Conservation (phyloP, 1,284 basidiomycete species). For the Xanthoconium separans region DNA sequence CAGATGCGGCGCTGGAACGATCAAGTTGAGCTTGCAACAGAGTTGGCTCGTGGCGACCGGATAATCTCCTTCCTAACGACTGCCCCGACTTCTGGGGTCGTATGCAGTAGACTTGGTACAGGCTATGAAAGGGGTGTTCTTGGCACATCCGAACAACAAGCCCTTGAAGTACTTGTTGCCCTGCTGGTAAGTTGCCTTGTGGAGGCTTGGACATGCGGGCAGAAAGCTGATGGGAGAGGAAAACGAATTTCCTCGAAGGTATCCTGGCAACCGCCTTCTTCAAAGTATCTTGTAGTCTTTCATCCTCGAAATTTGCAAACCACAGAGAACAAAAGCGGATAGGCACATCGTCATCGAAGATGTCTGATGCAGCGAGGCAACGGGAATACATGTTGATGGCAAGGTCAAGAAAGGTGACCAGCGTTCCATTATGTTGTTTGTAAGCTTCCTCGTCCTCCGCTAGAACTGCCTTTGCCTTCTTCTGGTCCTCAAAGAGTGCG, state of each 20-base stretch:
- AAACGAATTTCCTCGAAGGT: constrained; percentile 89
- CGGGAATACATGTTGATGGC: constrained; percentile 85
- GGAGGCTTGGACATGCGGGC: constrained; percentile 68
- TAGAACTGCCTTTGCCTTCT: constrained; percentile 41
- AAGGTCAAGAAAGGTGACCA: constrained; percentile 66
- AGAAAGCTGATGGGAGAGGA: constrained; percentile 89
- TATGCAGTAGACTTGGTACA: constrained; percentile 87
- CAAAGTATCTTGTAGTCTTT: constrained; percentile 53
- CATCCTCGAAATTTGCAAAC: constrained; percentile 80
- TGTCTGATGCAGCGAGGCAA: constrained; percentile 68
- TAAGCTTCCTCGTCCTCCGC: constrained; percentile 62
- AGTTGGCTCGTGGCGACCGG: constrained; percentile 40
- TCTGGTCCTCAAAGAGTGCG: constrained; percentile 35
- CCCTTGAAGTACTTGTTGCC: constrained; percentile 64
- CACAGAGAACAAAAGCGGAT: constrained; percentile 89
- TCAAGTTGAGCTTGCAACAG: constrained; percentile 39
- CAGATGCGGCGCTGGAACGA: constrained; percentile 65
- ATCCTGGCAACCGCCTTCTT: constrained; percentile 55
- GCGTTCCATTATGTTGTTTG: constrained; percentile 56
- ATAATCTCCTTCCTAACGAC: constrained; percentile 37
- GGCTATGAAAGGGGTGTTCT: constrained; percentile 93
- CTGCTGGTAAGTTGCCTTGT: constrained; percentile 35
- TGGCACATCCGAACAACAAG: constrained; percentile 77
- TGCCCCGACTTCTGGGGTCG: constrained; percentile 38
- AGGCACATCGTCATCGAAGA: constrained; percentile 73